Evolutionary conservation across 176 grass and related monocot genomes (phyloP).

Genomic region (Oryza longistaminata): DNA sequence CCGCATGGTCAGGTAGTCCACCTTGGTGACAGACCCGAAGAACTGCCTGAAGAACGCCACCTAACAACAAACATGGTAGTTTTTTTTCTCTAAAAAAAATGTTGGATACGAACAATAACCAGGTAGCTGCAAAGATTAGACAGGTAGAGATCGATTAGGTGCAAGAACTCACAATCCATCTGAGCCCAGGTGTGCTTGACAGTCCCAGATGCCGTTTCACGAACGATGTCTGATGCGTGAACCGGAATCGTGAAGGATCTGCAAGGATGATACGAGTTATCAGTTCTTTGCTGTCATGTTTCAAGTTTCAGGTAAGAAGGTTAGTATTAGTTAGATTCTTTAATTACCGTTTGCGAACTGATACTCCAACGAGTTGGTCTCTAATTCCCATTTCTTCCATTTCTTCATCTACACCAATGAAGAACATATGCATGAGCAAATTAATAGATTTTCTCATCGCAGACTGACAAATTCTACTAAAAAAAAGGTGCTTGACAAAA

Average conservation of each 20-base stretch:
- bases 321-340: not conserved
- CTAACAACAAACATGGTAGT: slow-evolving; percentile 28
- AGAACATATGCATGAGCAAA: not conserved
- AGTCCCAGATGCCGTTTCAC: slow-evolving; percentile 62
- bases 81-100: not conserved
- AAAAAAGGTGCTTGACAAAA: not conserved
- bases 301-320: not conserved
- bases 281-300: not conserved
- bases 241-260: slow-evolving; percentile 83
- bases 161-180: slow-evolving; percentile 48
- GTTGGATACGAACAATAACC: slow-evolving; percentile 6
- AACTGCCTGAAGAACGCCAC: slow-evolving; percentile 92
- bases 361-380: slow-evolving; percentile 70
- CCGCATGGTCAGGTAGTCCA: slow-evolving; percentile 84
- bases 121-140: not conserved
- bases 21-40: slow-evolving; percentile 76
- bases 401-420: slow-evolving; percentile 58
- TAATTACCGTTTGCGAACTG: slow-evolving; percentile 66
- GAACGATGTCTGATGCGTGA: slow-evolving; percentile 78
- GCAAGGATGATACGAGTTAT: not conserved
- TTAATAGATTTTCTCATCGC: not conserved
- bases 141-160: not conserved
- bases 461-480: not conserved
- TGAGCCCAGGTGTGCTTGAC: slow-evolving; percentile 56
- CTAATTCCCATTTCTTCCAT: slow-evolving; percentile 90